These are phyloP conservation scores for Amphichorda felina DNA, from an alignment of 2,329 filamentous ascomycete genomes.

Conservation along the genomic window DNA sequence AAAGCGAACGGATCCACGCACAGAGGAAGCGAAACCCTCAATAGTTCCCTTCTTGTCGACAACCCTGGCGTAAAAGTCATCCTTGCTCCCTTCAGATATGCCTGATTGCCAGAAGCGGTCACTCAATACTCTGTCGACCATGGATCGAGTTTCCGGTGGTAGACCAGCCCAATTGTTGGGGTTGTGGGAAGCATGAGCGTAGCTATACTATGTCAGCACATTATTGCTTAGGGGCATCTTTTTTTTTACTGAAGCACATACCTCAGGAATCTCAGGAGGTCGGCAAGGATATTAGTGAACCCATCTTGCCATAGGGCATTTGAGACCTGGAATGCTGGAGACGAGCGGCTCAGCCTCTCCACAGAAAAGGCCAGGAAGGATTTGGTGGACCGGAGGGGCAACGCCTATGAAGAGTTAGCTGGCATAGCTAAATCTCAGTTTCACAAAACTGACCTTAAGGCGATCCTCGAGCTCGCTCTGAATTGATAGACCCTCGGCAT, in stretches of 20 bases:
- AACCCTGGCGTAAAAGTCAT: constrained; percentile 91
- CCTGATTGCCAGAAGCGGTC: constrained; percentile 98
- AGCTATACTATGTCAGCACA: constrained; percentile 29
- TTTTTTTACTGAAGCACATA: constrained; percentile 20
- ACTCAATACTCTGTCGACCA: constrained; percentile 75
- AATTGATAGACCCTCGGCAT: constrained; percentile 65
- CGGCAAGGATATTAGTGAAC: constrained; percentile 73
- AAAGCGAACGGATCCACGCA: constrained; percentile 77
- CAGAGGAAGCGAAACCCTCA: constrained; percentile 87
- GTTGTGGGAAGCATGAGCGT: constrained; percentile 87
- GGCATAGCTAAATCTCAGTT: neutral
- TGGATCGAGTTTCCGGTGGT: constrained; percentile 60
- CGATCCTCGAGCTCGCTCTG: constrained; percentile 70
- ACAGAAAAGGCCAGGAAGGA: constrained; percentile 87
- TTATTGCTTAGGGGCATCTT: too few species aligned
- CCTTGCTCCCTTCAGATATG: constrained; percentile 89
- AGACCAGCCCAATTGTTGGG: constrained; percentile 71
- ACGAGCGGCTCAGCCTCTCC: constrained; percentile 70
- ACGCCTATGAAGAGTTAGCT: constrained; percentile 27
- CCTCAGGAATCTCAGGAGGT: constrained; percentile 73
- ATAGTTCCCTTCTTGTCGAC: constrained; percentile 79
- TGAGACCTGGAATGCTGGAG: constrained; percentile 62
- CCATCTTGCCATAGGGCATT: constrained; percentile 75
- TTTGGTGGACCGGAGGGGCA: constrained; percentile 81
- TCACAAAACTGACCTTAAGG: constrained; percentile 40